Evolutionary conservation across 140 eudicot species (phyloP).

Genomic region (Cichorium intybus): DNA sequence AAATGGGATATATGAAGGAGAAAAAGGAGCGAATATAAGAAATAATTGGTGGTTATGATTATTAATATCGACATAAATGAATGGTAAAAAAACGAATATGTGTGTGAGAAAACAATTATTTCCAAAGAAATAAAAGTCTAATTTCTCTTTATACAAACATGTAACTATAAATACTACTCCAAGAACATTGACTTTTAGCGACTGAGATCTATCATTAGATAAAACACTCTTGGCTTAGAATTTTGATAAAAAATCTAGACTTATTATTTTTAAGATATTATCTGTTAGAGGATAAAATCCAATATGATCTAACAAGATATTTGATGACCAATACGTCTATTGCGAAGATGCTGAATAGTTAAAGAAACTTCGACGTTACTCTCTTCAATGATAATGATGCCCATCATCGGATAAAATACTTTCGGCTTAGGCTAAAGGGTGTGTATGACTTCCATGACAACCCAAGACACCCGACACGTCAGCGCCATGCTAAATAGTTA

Average conservation of each 20-base stretch:
- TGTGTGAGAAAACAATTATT: constrained; percentile 18
- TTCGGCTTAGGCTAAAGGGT: too few relatives aligned
- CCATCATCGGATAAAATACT: constrained; percentile 12
- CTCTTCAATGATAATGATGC: constrained; percentile 15
- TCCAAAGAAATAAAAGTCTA: constrained; percentile 7
- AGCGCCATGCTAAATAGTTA: not conserved
- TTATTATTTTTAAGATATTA: not conserved
- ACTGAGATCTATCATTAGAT: not conserved
- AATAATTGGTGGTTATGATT: constrained; percentile 50
- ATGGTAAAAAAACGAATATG: constrained; percentile 41
- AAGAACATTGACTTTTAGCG: not conserved
- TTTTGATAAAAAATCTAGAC: not conserved
- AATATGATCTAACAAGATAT: not conserved
- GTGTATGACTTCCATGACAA: too few relatives aligned
- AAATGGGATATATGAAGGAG: constrained; percentile 13
- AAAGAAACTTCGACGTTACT: constrained; percentile 23
- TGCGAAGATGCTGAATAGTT: not conserved
- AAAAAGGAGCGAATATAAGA: constrained; percentile 23
- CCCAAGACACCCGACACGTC: too few relatives aligned
- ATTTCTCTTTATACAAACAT: constrained; percentile 16
- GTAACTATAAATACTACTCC: not conserved
- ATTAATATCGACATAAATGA: constrained; percentile 45
- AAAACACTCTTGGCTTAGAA: not conserved
- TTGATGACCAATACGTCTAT: not conserved
- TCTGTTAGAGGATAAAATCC: not conserved